Conservation (phyloP, 805 yeast genomes). For the Kregervanrija pseudodelftensis region DNA sequence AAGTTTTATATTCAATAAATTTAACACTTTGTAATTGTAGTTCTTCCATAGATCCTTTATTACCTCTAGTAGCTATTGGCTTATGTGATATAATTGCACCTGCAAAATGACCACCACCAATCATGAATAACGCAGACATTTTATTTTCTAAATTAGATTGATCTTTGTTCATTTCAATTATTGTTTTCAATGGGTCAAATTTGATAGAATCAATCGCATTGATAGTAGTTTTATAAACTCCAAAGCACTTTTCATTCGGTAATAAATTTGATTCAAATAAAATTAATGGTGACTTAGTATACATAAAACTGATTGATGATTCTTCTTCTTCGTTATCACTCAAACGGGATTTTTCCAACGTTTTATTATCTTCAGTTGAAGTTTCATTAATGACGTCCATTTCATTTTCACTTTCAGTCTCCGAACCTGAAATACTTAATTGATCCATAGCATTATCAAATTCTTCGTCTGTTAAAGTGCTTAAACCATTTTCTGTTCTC, state of each 20-base stretch:
- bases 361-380: conserved; percentile 8
- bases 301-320: conserved; percentile 42
- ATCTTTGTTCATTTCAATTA: conserved; percentile 24
- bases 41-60: conserved; percentile 40
- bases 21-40: conserved; percentile 57
- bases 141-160: conserved; percentile 16
- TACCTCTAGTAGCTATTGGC: conserved; percentile 49
- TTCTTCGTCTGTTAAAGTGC: conserved; percentile 45
- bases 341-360: conserved; percentile 10
- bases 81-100: conserved; percentile 84
- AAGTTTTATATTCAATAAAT: conserved; percentile 70
- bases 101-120: conserved; percentile 98
- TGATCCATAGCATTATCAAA: conserved; percentile 49
- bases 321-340: conserved; percentile 14
- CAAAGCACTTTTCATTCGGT: conserved; percentile 39
- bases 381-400: conserved; percentile 6
- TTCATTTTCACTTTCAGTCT: conserved; percentile 24
- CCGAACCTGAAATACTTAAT: conserved; percentile 32
- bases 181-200: conserved; percentile 41
- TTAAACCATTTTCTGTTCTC: conserved; percentile 38
- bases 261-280: conserved; percentile 45
- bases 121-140: conserved; percentile 78
- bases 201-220: conserved; percentile 28
- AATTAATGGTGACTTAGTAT: conserved; percentile 66
- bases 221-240: conserved; percentile 61